Evolutionary conservation across 148 eudicot genomes (phyloP), one percentile per base, ranked within the genome.

Genomic region (Rhododendron simsii): DNA sequence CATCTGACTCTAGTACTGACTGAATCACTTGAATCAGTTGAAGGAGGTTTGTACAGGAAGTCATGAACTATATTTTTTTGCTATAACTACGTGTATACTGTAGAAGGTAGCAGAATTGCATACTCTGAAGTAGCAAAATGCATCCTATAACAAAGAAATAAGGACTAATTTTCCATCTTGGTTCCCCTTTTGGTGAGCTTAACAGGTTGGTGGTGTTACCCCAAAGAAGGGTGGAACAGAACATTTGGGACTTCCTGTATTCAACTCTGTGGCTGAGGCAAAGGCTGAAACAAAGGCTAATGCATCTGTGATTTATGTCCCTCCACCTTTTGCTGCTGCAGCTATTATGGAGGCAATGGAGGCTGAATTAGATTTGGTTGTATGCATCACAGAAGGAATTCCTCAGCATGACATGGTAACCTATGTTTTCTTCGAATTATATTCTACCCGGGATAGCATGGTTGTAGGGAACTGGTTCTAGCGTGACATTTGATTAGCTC

Each of bases 391-490:
- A 4, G 98, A 97, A 91, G 99, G 99, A 90, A 95, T 97, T 85
- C 99, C 99, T 86, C 99, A 97, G 88, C 98, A 97, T 87, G 99
- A 97, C 90, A 97, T 97, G 99, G 99, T 93, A 93, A 90, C 55
- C 35, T 45, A 10, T 86, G 85, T 63, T 55, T 71, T 77, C 63
- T 81, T 74, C 9, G 47, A 63, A 3, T 5, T 33, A 26, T 45
- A 26, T 83, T 65, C 10, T 35, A n/a, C 55, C 57, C 77, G 3
- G 28, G 57, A 6, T 45, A 69, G 16, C 44, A 28, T 69, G 41
- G 85, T 41, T 69, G 26, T 18, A 3, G 61, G 55, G 33, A 45
- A 6, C 9, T 71, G 55, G 45, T 83, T 20, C n/a, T 16, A 45
- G n/a, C 7, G 2, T 71, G 61, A 7, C 2, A 20, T 51, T 15